Evolutionary conservation across 805 yeast genomes (phyloP).

Genomic region (Candida taoyuanica): DNA sequence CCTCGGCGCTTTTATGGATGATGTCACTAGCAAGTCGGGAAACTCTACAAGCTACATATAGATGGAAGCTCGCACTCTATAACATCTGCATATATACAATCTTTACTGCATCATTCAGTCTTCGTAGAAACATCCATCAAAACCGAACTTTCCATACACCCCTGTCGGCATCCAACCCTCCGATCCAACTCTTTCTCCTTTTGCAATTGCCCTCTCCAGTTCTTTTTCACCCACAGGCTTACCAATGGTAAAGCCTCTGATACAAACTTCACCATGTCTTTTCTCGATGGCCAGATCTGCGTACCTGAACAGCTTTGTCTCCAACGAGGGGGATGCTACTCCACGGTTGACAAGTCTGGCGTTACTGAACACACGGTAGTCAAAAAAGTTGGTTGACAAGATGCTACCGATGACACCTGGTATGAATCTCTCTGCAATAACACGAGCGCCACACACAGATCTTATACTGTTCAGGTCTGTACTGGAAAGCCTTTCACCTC

Average conservation of each 20-base stretch:
- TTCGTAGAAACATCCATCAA: slow-evolving; percentile 67
- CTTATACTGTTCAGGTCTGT: slow-evolving; percentile 37
- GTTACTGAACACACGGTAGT: slow-evolving; percentile 47
- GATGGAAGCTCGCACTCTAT: no score
- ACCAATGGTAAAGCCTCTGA: slow-evolving; percentile 67
- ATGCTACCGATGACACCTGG: slow-evolving; percentile 53
- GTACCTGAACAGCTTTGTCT: slow-evolving; percentile 46
- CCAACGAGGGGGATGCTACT: slow-evolving; percentile 54
- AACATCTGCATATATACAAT: no score
- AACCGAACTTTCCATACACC: slow-evolving; percentile 56
- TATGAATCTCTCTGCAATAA: slow-evolving; percentile 46
- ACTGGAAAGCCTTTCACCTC: slow-evolving; percentile 16
- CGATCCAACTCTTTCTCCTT: slow-evolving; percentile 35
- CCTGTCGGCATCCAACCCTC: slow-evolving; percentile 50
- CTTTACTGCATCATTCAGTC: slow-evolving; percentile 15
- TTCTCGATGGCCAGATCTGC: slow-evolving; percentile 30
- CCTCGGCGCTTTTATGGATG: slow-evolving; percentile 49
- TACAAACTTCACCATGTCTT: slow-evolving; percentile 46
- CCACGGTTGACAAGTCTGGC: slow-evolving; percentile 42
- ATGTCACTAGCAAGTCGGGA: slow-evolving; percentile 2
- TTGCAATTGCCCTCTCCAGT: slow-evolving; percentile 26
- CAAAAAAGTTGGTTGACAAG: slow-evolving; percentile 54
- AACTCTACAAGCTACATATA: slow-evolving; percentile 7
- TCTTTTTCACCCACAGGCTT: slow-evolving; percentile 35
- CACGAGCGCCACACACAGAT: slow-evolving; percentile 43